Evolutionary conservation across 2,329 filamentous ascomycete genomes (phyloP).

Genomic region (Paraphoma chrysanthemicola): DNA sequence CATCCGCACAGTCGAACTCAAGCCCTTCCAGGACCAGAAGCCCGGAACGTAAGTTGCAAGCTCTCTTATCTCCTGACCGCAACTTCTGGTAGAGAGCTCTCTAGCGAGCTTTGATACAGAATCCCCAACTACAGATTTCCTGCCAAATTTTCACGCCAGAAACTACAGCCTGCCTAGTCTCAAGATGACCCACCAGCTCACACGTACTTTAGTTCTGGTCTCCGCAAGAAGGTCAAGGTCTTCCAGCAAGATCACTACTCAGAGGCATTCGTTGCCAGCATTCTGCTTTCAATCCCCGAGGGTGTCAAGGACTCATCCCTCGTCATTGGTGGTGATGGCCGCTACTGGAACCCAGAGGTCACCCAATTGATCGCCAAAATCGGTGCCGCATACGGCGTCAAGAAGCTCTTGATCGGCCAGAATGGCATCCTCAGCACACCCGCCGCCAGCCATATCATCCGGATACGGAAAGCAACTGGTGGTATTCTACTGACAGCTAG

Average conservation of each 20-base stretch:
- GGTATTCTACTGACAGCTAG: constrained; percentile 96
- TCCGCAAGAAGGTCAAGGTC: constrained; percentile 98
- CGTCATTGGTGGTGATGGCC: constrained; percentile 96
- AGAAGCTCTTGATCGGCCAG: constrained; percentile 97
- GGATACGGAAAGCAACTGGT: constrained; percentile 92
- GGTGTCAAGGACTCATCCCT: constrained; percentile 87
- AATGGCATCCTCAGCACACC: constrained; percentile 96
- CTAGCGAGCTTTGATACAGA: neutral
- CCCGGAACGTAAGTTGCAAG: constrained; percentile 87
- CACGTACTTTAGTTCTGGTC: constrained; percentile 75
- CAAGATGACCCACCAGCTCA: constrained; percentile 16
- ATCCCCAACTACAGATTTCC: neutral
- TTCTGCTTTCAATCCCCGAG: constrained; percentile 95
- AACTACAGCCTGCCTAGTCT: neutral
- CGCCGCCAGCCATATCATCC: constrained; percentile 93
- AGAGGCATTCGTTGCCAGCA: constrained; percentile 93
- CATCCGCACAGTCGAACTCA: constrained; percentile 79
- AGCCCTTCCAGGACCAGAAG: constrained; percentile 95
- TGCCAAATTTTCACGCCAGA: neutral
- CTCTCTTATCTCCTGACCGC: neutral
- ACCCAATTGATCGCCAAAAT: constrained; percentile 98
- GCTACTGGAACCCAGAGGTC: constrained; percentile 96
- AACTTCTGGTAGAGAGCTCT: neutral
- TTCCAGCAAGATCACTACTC: constrained; percentile 97
- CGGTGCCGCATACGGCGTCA: constrained; percentile 93